phyloP scores from a whole-genome alignment of 2,329 filamentous ascomycete genomes.

The Penicillium rolfsii region DNA sequence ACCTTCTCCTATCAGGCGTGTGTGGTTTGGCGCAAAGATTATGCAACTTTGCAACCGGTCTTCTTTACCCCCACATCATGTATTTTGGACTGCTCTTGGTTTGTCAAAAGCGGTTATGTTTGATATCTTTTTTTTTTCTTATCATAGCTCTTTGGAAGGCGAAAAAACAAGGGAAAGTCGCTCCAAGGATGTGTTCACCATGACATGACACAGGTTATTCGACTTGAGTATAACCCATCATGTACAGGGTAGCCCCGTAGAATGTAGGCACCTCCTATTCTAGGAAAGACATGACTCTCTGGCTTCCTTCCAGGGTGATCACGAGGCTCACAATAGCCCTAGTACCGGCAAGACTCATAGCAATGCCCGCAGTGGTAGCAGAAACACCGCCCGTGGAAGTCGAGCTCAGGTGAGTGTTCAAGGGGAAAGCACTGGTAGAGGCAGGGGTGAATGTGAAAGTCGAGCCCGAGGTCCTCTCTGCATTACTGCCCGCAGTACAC shows the following conservation, averaged over 20 bases:
- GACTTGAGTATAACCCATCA: not conserved
- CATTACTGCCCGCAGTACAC: not conserved
- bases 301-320: not conserved
- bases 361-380: not conserved
- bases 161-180: not conserved
- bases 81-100: constrained; percentile 8
- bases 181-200: not conserved
- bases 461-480: not conserved
- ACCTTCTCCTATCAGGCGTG: not conserved
- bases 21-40: constrained; percentile 8
- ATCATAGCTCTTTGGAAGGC: constrained; percentile 15
- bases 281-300: not conserved
- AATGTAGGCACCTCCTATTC: not conserved
- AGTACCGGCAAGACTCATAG: not conserved
- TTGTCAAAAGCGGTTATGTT: constrained; percentile 16
- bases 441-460: not conserved
- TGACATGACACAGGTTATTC: not conserved
- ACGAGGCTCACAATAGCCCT: not conserved
- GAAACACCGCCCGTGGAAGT: not conserved
- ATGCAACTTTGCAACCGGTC: constrained; percentile 6
- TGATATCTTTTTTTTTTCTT: constrained; percentile 16
- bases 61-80: constrained; percentile 12
- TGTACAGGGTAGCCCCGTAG: not conserved
- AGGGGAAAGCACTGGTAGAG: not conserved
- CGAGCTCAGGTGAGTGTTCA: not conserved